Evolutionary conservation across 2,329 filamentous ascomycete species (phyloP).

Genomic region (Amylocarpus encephaloides): DNA sequence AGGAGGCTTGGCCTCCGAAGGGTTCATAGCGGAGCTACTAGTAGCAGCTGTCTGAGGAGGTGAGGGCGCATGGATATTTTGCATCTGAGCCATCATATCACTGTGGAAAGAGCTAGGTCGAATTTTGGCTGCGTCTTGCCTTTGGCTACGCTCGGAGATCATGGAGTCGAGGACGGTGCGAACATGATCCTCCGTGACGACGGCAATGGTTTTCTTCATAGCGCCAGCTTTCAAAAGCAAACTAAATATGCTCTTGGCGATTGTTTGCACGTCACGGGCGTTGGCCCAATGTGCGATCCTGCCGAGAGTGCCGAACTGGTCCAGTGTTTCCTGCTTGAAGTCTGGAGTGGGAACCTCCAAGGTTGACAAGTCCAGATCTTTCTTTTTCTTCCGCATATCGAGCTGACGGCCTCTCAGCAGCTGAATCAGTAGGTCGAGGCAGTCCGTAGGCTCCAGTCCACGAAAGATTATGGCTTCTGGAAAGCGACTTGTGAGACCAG

Average conservation of each 20-base stretch:
- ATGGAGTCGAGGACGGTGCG: neutral
- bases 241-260: conserved; percentile 5
- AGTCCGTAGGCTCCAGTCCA: conserved; percentile 31
- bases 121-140: too few species aligned
- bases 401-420: too few species aligned
- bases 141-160: neutral
- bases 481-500: conserved; percentile 49
- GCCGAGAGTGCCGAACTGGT: neutral
- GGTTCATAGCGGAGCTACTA: too few species aligned
- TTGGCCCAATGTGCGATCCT: conserved; percentile 10
- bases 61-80: too few species aligned
- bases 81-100: too few species aligned
- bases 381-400: too few species aligned
- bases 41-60: too few species aligned
- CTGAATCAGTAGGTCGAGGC: conserved; percentile 22
- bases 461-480: conserved; percentile 43
- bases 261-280: conserved; percentile 7
- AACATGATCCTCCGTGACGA: neutral
- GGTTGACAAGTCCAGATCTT: neutral
- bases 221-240: too few species aligned
- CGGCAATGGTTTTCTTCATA: neutral
- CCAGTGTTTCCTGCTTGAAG: conserved; percentile 2
- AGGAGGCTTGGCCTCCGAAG: too few species aligned
- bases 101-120: too few species aligned
- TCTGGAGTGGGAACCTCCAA: neutral